phyloP scores from a whole-genome alignment of 1,284 basidiomycete species.

The Sanghuangporus sanghuang region DNA sequence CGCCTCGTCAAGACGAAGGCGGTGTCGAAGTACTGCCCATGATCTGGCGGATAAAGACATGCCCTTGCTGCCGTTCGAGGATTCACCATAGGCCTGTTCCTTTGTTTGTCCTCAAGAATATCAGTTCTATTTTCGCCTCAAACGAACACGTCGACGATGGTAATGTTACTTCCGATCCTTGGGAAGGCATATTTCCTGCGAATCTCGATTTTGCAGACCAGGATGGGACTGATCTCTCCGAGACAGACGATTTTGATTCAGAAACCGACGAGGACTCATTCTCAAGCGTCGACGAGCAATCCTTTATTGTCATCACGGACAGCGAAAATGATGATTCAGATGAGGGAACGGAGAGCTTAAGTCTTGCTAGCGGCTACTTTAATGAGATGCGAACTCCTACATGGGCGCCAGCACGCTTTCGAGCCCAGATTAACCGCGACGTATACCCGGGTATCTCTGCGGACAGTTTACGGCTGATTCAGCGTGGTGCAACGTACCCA shows the following conservation, averaged over 20 bases:
- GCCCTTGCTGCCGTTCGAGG: conserved; percentile 59
- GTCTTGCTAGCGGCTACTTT: background rate
- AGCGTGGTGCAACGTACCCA: conserved; percentile 51
- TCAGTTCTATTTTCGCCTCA: conserved; percentile 40
- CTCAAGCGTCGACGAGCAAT: background rate
- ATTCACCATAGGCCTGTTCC: conserved; percentile 59
- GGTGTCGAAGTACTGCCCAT: conserved; percentile 44
- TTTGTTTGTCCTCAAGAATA: conserved; percentile 59
- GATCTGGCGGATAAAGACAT: conserved; percentile 57
- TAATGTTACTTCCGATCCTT: conserved; percentile 45
- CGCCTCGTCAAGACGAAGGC: conserved; percentile 47
- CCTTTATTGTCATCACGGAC: background rate
- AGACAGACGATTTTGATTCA: conserved; percentile 24
- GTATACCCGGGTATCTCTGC: conserved; percentile 31
- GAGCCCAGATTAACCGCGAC: conserved; percentile 29
- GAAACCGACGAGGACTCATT: conserved; percentile 25
- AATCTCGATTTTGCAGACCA: conserved; percentile 35
- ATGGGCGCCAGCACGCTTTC: conserved; percentile 12
- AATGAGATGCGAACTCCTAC: background rate
- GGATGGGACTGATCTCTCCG: conserved; percentile 26
- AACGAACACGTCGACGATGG: conserved; percentile 26
- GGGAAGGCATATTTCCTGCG: conserved; percentile 58
- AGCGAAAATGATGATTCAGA: conserved; percentile 25
- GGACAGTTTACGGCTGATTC: conserved; percentile 43
- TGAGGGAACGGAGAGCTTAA: conserved; percentile 22